Base-by-base conservation (phyloP, 1,284 basidiomycete species). In the Puccinia sorghi region DNA sequence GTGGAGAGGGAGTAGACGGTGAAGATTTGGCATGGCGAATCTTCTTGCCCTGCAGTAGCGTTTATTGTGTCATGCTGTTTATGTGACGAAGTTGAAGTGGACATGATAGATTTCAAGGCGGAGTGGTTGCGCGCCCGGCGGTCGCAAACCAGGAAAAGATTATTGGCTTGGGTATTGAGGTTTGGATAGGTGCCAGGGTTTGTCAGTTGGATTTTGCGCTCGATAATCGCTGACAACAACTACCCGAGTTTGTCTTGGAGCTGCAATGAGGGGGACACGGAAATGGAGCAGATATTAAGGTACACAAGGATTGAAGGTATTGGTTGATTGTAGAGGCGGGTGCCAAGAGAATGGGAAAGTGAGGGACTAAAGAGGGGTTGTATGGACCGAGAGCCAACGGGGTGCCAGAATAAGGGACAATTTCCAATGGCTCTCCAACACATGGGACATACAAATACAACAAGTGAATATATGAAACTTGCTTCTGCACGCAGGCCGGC, bases 1-100 rank as follows among this genome's bases (percentile, higher is more conserved):
- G 59, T 61, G 32, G 59, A 61, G 59, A 61, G 32, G 20, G 59
- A 39, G n/a, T 39, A 61, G 17, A 32, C 7, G 59, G 37, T 61
- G 15, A 61, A 3, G 6, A 39, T 61, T 11, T 61, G 59, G 20
- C 59, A 61, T 17, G 32, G 13, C 37, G 59, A 5, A 61, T 41
- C 15, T 15, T 61, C 37, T 20, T 17, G 59, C 37, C 17, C 59
- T 6, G 37, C 6, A n/a, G 37, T 13, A 39, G 32, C 59, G 37
- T 61, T 39, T 17, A 6, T 41, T 7, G 37, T 39, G 59, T 61
- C 37, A 3, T 61, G 32, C 37, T 41, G 32, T 57, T 57, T 27
- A 15, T 61, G 37, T 39, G 17, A 9, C 17, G 59, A 37, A 37
- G 59, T 37, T 37, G 59, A 20, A 61, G 17, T 37, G 32, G 37